Conservation (phyloP, 371 early-diverging fungal species). For the Mortierella sp. region DNA sequence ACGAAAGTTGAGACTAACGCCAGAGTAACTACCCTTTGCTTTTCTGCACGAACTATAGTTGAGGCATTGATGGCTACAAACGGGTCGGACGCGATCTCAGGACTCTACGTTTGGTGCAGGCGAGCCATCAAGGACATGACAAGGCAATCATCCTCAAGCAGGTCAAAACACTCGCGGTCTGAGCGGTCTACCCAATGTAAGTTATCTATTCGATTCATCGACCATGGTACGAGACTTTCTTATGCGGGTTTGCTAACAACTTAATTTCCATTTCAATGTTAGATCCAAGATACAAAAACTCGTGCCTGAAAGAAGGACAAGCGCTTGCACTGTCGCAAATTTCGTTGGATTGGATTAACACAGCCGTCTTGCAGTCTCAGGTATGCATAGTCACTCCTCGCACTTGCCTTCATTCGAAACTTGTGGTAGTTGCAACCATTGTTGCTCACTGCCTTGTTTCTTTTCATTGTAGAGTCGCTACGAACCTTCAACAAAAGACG, state of each 20-base stretch:
- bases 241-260: not conserved
- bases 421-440: not conserved
- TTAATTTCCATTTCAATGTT: not conserved
- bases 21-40: too few species aligned
- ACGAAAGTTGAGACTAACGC: not conserved
- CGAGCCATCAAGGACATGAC: slow-evolving; percentile 55
- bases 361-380: slow-evolving; percentile 43
- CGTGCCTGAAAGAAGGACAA: slow-evolving; percentile 44
- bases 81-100: slow-evolving; percentile 42
- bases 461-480: slow-evolving; percentile 32
- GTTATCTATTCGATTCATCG: not conserved
- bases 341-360: slow-evolving; percentile 52
- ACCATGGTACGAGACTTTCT: not conserved
- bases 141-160: slow-evolving; percentile 31
- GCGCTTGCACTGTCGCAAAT: slow-evolving; percentile 41
- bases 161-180: slow-evolving; percentile 45
- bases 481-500: slow-evolving; percentile 37
- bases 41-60: slow-evolving; percentile 22
- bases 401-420: not conserved
- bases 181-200: slow-evolving; percentile 46
- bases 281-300: slow-evolving; percentile 47
- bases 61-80: slow-evolving; percentile 34
- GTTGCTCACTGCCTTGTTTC: not conserved
- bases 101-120: slow-evolving; percentile 49
- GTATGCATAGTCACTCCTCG: slow-evolving; percentile 7